These are phyloP conservation scores for Nakazawaea peltata DNA, from an alignment of 805 yeast genomes.

Conservation along the genomic window DNA sequence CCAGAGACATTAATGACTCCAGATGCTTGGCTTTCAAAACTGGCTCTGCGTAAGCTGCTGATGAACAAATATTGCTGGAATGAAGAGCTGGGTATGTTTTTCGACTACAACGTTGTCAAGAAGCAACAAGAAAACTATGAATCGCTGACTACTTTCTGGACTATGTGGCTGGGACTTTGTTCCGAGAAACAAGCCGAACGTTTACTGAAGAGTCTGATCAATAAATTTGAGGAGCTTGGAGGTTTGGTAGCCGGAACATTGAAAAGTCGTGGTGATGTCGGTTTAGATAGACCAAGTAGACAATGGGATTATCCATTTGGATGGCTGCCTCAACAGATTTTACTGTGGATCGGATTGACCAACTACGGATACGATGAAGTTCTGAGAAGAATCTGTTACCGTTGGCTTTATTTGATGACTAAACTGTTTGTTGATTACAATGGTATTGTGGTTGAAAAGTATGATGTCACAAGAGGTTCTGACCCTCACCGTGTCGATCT, in stretches of 20 bases:
- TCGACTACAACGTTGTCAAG: conserved; percentile 69
- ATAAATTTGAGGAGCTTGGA: conserved; percentile 75
- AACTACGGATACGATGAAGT: conserved; percentile 62
- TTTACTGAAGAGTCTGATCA: conserved; percentile 49
- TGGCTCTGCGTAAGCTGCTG: conserved; percentile 41
- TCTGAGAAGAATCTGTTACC: conserved; percentile 64
- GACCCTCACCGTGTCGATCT: conserved; percentile 92
- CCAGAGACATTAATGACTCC: conserved; percentile 37
- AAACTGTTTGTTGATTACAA: conserved; percentile 86
- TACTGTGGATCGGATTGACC: conserved; percentile 83
- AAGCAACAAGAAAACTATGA: conserved; percentile 57
- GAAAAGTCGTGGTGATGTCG: conserved; percentile 62
- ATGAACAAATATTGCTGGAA: conserved; percentile 79
- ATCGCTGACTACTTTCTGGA: conserved; percentile 88
- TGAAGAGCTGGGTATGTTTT: conserved; percentile 67
- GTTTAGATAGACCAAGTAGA: conserved; percentile 69
- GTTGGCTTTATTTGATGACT: conserved; percentile 89
- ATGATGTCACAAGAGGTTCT: conserved; percentile 75
- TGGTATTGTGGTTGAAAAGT: conserved; percentile 94
- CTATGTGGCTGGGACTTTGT: conserved; percentile 78
- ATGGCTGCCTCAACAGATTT: conserved; percentile 97
- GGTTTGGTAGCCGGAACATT: conserved; percentile 85
- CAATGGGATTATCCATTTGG: conserved; percentile 99
- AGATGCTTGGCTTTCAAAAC: conserved; percentile 53
- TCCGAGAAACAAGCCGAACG: conserved; percentile 55